phyloP scores from a whole-genome alignment of 73 alveolate species.

The Effrenium voratum region DNA sequence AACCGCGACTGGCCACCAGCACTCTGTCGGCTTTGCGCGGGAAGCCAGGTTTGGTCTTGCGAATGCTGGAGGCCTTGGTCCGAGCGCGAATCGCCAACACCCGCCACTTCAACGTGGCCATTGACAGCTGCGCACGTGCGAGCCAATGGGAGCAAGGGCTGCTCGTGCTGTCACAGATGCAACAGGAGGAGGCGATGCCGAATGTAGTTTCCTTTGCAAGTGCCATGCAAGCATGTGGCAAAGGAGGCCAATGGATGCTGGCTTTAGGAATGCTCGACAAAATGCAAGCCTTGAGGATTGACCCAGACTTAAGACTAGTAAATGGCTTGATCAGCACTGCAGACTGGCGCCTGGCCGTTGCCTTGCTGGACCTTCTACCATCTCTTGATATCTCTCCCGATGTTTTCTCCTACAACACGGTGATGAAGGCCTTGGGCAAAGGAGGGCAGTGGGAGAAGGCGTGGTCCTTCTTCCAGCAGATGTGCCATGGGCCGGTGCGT shows the following conservation, averaged over 20 bases:
- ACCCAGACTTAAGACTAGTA: slow-evolving; percentile 17
- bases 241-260: slow-evolving; percentile 19
- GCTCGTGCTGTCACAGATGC: background rate
- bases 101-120: slow-evolving; percentile 47
- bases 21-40: background rate
- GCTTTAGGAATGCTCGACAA: slow-evolving; percentile 1
- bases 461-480: background rate
- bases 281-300: background rate
- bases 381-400: background rate
- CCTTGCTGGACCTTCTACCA: background rate
- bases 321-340: background rate
- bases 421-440: slow-evolving; percentile 42
- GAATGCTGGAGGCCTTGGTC: slow-evolving; percentile 6
- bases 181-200: background rate
- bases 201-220: slow-evolving; percentile 20
- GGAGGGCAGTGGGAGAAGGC: slow-evolving; percentile 32
- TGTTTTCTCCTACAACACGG: slow-evolving; percentile 17
- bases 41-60: background rate
- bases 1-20: slow-evolving; percentile 40
- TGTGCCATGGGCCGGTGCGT: background rate
- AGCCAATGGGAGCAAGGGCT: slow-evolving; percentile 29
- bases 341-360: slow-evolving; percentile 8
- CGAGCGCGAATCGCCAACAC: background rate
- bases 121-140: slow-evolving; percentile 21
- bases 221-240: slow-evolving; percentile 24